phyloP scores from a whole-genome alignment of 768 basidiomycete genomes.

The Suillus occidentalis region DNA sequence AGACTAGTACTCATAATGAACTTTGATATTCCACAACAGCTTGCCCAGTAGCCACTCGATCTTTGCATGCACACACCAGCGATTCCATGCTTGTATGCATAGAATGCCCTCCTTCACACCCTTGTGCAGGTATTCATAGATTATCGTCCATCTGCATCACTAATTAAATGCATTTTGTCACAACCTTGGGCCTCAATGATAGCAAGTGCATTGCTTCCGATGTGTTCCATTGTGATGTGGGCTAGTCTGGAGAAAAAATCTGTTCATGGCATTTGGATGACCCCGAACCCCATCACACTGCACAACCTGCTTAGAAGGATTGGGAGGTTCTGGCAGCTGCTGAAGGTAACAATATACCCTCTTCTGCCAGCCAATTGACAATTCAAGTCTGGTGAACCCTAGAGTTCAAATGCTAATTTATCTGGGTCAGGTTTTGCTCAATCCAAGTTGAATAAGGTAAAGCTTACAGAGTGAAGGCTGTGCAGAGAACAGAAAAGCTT shows the following conservation, averaged over 20 bases:
- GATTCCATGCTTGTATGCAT: neutral
- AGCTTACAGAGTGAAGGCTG: conserved; percentile 19
- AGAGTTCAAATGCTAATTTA: conserved; percentile 50
- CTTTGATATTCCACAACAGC: neutral
- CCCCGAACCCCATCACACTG: conserved; percentile 48
- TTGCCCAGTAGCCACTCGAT: neutral
- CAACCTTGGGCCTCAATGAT: neutral
- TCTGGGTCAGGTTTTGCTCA: neutral
- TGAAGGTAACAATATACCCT: conserved; percentile 54
- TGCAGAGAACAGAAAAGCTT: conserved; percentile 39
- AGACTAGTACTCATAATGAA: neutral
- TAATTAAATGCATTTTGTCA: neutral
- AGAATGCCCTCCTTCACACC: neutral
- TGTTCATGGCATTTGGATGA: conserved; percentile 38
- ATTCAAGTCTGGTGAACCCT: conserved; percentile 53
- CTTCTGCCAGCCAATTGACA: conserved; percentile 58
- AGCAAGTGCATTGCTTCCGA: neutral
- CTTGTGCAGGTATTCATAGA: neutral
- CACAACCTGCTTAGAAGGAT: conserved; percentile 55
- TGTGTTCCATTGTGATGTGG: conserved; percentile 12
- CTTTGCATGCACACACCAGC: neutral
- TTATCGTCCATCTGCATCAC: neutral
- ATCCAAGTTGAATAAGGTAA: neutral
- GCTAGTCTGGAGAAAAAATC: conserved; percentile 24
- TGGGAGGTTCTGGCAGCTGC: conserved; percentile 44